phyloP scores from a whole-genome alignment of 2,329 filamentous ascomycete genomes.

The Colletotrichum sp. region DNA sequence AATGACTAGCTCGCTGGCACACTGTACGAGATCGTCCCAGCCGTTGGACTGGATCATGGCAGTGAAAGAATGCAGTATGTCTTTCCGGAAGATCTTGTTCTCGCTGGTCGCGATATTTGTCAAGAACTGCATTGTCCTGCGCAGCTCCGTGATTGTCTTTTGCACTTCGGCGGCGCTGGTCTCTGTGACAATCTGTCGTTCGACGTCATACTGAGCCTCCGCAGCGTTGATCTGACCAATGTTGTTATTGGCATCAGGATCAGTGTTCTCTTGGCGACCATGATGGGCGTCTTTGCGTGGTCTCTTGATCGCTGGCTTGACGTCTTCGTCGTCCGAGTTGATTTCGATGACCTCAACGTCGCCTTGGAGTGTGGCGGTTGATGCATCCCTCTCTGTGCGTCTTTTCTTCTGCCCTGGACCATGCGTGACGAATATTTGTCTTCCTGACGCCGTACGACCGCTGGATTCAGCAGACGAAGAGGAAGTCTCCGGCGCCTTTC shows the following conservation, averaged over 20 bases:
- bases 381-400: not conserved
- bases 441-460: too few relatives aligned
- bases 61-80: too few relatives aligned
- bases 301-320: fast-evolving
- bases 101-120: fast-evolving
- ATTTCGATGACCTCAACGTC: not conserved
- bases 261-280: too few relatives aligned
- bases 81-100: fast-evolving
- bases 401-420: not conserved
- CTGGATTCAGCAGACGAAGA: too few relatives aligned
- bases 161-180: too few relatives aligned
- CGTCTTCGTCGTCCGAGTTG: not conserved
- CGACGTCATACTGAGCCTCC: not conserved
- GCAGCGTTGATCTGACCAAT: fast-evolving
- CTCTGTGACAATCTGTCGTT: too few relatives aligned
- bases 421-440: not conserved
- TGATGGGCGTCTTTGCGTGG: not conserved
- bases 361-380: not conserved
- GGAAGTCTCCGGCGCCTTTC: too few relatives aligned
- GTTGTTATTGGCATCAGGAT: fast-evolving
- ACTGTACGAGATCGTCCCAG: too few relatives aligned
- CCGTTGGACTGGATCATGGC: too few relatives aligned
- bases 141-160: too few relatives aligned
- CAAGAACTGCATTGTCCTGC: fast-evolving
- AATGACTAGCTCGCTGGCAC: too few relatives aligned